Conservation (phyloP, 2,329 filamentous ascomycete genomes). For the Xylaria sp. region DNA sequence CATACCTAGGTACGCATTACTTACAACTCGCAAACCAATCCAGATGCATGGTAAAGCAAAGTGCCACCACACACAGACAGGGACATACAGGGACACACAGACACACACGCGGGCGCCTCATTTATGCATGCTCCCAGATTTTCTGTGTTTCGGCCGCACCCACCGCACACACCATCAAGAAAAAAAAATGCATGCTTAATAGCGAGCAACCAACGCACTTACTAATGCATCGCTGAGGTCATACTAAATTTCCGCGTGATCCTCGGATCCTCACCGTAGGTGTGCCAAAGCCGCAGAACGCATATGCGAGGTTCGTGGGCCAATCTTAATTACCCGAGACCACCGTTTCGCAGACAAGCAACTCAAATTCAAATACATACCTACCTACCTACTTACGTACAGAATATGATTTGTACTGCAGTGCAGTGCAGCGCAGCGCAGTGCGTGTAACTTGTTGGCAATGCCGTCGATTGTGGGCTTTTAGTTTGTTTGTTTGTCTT, state of each 20-base stretch:
- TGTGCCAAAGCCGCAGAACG: slow-evolving; percentile 32
- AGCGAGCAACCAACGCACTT: background rate
- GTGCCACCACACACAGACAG: slow-evolving; percentile 2
- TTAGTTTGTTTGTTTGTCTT: background rate
- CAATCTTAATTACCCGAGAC: slow-evolving; percentile 7
- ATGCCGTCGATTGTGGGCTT: slow-evolving; percentile 3
- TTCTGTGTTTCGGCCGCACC: slow-evolving; percentile 17
- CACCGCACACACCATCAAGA: background rate
- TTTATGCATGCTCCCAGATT: slow-evolving; percentile 17
- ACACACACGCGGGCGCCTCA: slow-evolving; percentile 12
- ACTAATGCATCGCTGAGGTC: slow-evolving; percentile 15
- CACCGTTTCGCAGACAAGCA: background rate
- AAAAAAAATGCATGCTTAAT: background rate
- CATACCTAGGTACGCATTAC: no score
- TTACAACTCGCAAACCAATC: background rate
- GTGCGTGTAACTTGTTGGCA: background rate
- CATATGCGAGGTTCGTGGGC: background rate
- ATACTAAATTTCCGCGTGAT: slow-evolving; percentile 28
- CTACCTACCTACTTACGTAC: background rate
- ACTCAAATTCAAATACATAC: background rate
- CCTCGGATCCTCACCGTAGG: slow-evolving; percentile 29
- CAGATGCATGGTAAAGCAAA: background rate
- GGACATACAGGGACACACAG: background rate
- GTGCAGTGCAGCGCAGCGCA: background rate
- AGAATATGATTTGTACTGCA: background rate